These are phyloP conservation scores for Marchantia paleacea DNA, from an alignment of 225 moss, liverwort and hornwort genomes.

Conservation along the genomic window DNA sequence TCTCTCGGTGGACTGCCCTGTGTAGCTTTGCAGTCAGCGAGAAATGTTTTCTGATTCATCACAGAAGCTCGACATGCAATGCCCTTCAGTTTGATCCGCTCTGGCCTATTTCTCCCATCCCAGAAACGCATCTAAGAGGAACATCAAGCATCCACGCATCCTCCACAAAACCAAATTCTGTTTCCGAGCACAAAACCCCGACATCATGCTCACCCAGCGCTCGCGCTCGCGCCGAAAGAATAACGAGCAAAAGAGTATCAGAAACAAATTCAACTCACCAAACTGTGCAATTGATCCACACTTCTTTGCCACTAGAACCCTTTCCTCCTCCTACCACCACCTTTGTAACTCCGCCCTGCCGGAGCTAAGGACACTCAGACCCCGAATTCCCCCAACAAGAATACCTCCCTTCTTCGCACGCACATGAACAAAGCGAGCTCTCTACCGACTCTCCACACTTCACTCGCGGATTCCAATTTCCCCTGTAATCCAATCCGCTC, in stretches of 20 bases:
- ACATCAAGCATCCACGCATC: constrained; percentile 5
- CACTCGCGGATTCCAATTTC: neutral
- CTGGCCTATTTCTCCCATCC: neutral
- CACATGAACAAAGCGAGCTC: neutral
- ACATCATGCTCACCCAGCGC: neutral
- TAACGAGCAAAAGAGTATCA: neutral
- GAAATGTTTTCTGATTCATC: neutral
- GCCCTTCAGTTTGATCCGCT: neutral
- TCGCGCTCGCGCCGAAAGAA: neutral
- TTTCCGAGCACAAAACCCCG: neutral
- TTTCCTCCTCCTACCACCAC: neutral
- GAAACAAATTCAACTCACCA: neutral
- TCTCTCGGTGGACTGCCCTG: neutral
- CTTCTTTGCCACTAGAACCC: neutral
- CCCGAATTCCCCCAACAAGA: neutral
- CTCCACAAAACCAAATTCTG: neutral
- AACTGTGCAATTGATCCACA: neutral
- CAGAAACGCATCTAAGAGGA: neutral
- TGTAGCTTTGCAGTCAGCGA: neutral
- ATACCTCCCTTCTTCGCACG: no score
- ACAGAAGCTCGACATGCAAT: neutral
- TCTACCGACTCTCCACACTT: neutral
- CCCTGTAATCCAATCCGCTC: neutral
- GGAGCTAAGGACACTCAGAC: neutral
- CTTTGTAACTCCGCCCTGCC: neutral